These are phyloP conservation scores for Dendrobium huoshanense DNA, from an alignment of 106 monocot genomes.

Conservation along the genomic window DNA sequence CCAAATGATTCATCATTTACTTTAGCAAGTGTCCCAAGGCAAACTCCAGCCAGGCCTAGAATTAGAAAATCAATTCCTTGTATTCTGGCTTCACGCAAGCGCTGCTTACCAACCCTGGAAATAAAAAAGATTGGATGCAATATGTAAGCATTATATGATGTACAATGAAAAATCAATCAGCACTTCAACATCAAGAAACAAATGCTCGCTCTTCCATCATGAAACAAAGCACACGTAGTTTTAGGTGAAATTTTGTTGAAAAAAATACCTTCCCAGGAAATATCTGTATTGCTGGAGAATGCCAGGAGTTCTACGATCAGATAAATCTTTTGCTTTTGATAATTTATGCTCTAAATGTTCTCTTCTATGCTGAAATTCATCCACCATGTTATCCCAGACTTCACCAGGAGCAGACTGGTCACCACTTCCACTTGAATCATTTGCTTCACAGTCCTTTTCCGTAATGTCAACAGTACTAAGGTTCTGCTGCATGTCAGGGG, in stretches of 20 bases:
- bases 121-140: not conserved
- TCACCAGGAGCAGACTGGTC: slow-evolving; percentile 20
- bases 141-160: not conserved
- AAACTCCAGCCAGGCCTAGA: slow-evolving; percentile 68
- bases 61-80: slow-evolving; percentile 73
- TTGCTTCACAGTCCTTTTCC: slow-evolving; percentile 6
- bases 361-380: slow-evolving; percentile 15
- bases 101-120: slow-evolving; percentile 65
- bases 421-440: not conserved
- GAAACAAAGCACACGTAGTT: not conserved
- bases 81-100: slow-evolving; percentile 72
- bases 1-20: slow-evolving; percentile 73
- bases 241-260: not conserved
- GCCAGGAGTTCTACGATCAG: slow-evolving; percentile 59
- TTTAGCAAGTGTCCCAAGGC: slow-evolving; percentile 76
- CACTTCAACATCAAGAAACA: slow-evolving; percentile 1
- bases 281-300: slow-evolving; percentile 49
- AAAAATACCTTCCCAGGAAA: slow-evolving; percentile 63
- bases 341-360: slow-evolving; percentile 31
- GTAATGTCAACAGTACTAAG: slow-evolving; percentile 10
- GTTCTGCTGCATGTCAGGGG: slow-evolving; percentile 38
- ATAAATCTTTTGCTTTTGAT: slow-evolving; percentile 49
- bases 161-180: not conserved
- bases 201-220: not conserved
- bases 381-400: slow-evolving; percentile 12